Base-by-base conservation (phyloP, 495 filamentous ascomycete species). In the Parathielavia appendiculata region DNA sequence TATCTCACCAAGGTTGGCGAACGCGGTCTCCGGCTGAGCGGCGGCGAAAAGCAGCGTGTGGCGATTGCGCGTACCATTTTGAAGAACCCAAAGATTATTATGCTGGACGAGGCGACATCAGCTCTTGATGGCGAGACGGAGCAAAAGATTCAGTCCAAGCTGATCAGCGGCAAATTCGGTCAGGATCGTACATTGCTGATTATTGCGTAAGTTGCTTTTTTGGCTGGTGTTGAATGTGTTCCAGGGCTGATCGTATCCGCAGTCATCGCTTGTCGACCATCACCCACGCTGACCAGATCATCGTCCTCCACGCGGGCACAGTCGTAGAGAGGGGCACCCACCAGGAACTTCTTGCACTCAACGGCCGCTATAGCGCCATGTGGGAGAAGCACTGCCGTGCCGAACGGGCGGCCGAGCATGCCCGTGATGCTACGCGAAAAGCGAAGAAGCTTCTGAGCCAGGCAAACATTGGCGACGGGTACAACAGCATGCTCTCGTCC, bases 1-100 rank as follows among this genome's bases (percentile, higher is more conserved):
- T 98, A 98, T 68, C 71, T 86, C 35, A 95, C 95, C 36, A 92
- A 89, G 71, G 93, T 98, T 22, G 93, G 93, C 62, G 93, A 98
- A 72, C 90, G 93, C 47, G 93, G 93, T 20, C 79, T 97, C 13
- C 86, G 92, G 9, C 82, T 98, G 10, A 95, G 90, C 50, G 93
- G 93, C 19, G 93, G 93, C 38, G 93, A 98, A 74, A 96, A 96
- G 72, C 93, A 98, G 72, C 88, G 93, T 34, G 90, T 97, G 41
- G 93, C 93, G 10, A 98, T 98, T 67, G 95, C 93, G 46, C 86
- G 93, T 43, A 96, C 93, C 13, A 96, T 98, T 56, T 77, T 98
- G 52, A 98, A 98, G 72, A 87, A 96, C 64, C 93, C 93, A 17
- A 88, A 88, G 39, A 92, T 98, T 61, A 97, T 98, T 69, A 87